Conservation (phyloP, 2,329 filamentous ascomycete species). For the Aschersonia sp. region DNA sequence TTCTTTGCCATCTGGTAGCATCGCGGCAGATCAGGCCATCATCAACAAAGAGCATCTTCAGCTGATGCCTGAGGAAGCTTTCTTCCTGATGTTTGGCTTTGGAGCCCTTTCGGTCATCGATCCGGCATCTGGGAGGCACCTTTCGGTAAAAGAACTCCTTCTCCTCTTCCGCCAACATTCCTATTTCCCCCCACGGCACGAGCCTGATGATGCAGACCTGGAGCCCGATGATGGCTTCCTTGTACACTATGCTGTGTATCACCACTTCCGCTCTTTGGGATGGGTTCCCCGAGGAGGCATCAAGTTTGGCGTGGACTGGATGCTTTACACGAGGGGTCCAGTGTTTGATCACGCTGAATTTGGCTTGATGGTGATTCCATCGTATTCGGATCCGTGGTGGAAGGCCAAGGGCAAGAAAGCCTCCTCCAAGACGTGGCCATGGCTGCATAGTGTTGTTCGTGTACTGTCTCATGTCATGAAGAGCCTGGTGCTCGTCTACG, state of each 20-base stretch:
- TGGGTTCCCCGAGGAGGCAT: slow-evolving; percentile 89
- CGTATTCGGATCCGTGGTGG: slow-evolving; percentile 68
- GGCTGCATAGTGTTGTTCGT: slow-evolving; percentile 79
- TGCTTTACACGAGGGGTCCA: slow-evolving; percentile 87
- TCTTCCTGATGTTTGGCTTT: slow-evolving; percentile 74
- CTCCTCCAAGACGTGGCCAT: slow-evolving; percentile 51
- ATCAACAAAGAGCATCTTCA: slow-evolving; percentile 71
- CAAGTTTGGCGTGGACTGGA: slow-evolving; percentile 88
- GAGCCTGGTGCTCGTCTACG: slow-evolving; percentile 77
- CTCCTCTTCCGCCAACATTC: slow-evolving; percentile 54
- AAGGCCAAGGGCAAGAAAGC: slow-evolving; percentile 34
- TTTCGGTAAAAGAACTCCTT: slow-evolving; percentile 45
- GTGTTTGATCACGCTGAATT: slow-evolving; percentile 95
- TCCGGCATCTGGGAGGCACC: slow-evolving; percentile 23
- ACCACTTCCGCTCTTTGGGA: slow-evolving; percentile 88
- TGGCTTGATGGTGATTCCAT: slow-evolving; percentile 68
- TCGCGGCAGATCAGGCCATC: slow-evolving; percentile 10
- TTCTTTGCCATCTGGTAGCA: neutral
- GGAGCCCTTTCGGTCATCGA: slow-evolving; percentile 55
- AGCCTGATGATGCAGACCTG: slow-evolving; percentile 24
- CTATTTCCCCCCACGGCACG: slow-evolving; percentile 45
- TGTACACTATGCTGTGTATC: slow-evolving; percentile 77
- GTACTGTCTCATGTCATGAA: slow-evolving; percentile 85
- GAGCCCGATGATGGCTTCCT: slow-evolving; percentile 73
- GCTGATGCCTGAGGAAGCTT: slow-evolving; percentile 76